These are phyloP conservation scores for Arthroderma sp. DNA, from an alignment of 2,329 filamentous ascomycete species.

Conservation along the genomic window DNA sequence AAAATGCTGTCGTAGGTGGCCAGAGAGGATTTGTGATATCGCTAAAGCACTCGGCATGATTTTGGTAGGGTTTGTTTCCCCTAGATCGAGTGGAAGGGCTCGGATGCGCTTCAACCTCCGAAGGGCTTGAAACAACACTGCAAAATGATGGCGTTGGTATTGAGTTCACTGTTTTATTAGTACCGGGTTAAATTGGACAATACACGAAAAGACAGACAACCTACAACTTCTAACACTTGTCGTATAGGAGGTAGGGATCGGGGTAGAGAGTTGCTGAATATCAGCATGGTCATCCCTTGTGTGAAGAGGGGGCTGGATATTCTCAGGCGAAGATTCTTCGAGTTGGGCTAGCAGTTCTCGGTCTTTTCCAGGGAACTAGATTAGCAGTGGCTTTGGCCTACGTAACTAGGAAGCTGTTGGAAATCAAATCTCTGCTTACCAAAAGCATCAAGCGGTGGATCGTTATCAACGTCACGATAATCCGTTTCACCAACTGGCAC, in stretches of 20 bases:
- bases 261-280: no score
- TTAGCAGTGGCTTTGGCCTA: no score
- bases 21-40: constrained; percentile 5
- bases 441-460: constrained; percentile 35
- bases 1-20: neutral
- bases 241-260: no score
- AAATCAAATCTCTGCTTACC: no score
- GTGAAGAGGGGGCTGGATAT: no score
- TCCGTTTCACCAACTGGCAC: neutral
- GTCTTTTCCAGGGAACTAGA: constrained; percentile 14
- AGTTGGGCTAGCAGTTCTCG: constrained; percentile 27
- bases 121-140: constrained; percentile 17
- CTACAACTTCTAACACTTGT: no score
- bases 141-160: constrained; percentile 14
- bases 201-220: no score
- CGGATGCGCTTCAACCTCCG: constrained; percentile 16
- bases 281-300: no score
- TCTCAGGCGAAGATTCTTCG: constrained; percentile 1
- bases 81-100: constrained; percentile 19
- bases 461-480: constrained; percentile 14
- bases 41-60: neutral
- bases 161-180: neutral
- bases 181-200: no score
- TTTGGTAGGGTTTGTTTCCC: neutral
- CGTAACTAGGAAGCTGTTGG: no score